phyloP scores from a whole-genome alignment of 2,329 filamentous ascomycete genomes.

The Periconia sp. region DNA sequence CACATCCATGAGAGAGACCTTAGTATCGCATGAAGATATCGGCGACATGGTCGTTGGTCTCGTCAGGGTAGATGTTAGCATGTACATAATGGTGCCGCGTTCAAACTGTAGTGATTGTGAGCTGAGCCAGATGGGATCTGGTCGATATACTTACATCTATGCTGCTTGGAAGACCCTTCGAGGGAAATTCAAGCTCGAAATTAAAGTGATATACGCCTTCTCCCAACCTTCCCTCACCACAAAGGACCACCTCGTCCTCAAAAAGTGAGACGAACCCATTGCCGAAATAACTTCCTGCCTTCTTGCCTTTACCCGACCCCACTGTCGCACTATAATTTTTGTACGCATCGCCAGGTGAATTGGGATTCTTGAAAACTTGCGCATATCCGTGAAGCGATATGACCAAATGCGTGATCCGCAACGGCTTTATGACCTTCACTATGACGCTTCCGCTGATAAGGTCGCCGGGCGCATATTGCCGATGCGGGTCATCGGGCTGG shows the following conservation, averaged over 20 bases:
- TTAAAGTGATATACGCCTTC: conserved; percentile 80
- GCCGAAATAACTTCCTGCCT: conserved; percentile 66
- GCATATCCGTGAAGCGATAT: conserved; percentile 80
- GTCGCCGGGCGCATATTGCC: conserved; percentile 77
- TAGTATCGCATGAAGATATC: conserved; percentile 78
- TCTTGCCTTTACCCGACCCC: conserved; percentile 61
- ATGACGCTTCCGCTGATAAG: conserved; percentile 75
- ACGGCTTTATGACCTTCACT: conserved; percentile 73
- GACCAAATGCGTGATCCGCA: conserved; percentile 80
- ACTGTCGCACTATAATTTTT: conserved; percentile 56
- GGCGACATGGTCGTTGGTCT: conserved; percentile 85
- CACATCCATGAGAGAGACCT: conserved; percentile 78
- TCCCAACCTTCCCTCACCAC: conserved; percentile 77
- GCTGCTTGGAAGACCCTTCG: conserved; percentile 79
- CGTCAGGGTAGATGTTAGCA: conserved; percentile 87
- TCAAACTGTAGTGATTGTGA: conserved; percentile 96
- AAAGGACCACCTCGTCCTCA: conserved; percentile 80
- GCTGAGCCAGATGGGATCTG: no score
- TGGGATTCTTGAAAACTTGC: conserved; percentile 75
- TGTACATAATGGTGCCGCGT: conserved; percentile 88
- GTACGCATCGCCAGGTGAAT: conserved; percentile 62
- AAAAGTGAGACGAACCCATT: conserved; percentile 83
- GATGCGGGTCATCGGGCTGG: conserved; percentile 76
- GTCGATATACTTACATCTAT: conserved; percentile 80
- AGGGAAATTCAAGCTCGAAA: conserved; percentile 74